These are phyloP conservation scores for Neonectria coccinea DNA, from an alignment of 2,329 filamentous ascomycete genomes.

Conservation along the genomic window DNA sequence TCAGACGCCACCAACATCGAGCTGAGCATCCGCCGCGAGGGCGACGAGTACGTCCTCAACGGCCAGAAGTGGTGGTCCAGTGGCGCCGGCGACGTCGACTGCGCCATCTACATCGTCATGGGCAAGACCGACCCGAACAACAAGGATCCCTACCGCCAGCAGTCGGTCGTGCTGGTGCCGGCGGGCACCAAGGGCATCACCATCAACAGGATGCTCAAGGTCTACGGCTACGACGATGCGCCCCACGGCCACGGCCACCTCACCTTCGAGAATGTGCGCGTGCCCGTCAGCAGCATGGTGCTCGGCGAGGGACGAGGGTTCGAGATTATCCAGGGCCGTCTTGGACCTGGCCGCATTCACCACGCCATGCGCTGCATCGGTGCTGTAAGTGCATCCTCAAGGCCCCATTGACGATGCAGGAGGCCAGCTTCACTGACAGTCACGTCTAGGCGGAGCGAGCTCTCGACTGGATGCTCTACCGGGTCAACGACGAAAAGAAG, in stretches of 20 bases:
- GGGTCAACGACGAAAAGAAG: constrained; percentile 92
- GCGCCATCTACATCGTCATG: constrained; percentile 96
- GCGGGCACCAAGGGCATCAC: constrained; percentile 84
- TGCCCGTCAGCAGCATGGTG: constrained; percentile 85
- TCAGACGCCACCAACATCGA: constrained; percentile 95
- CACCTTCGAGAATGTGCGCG: constrained; percentile 87
- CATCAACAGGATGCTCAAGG: constrained; percentile 92
- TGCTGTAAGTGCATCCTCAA: constrained; percentile 63
- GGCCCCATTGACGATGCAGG: not conserved
- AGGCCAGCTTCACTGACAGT: constrained; percentile 21
- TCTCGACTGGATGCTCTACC: constrained; percentile 93
- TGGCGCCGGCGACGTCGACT: constrained; percentile 91
- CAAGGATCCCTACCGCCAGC: constrained; percentile 84
- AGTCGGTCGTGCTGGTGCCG: constrained; percentile 92
- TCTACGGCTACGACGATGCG: constrained; percentile 98
- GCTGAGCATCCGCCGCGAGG: constrained; percentile 83
- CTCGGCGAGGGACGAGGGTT: constrained; percentile 95
- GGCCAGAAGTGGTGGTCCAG: constrained; percentile 99
- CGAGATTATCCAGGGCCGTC: constrained; percentile 97
- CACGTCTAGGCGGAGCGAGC: constrained; percentile 78
- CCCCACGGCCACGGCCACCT: constrained; percentile 97
- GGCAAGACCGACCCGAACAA: constrained; percentile 87
- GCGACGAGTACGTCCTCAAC: constrained; percentile 90
- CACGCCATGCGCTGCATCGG: constrained; percentile 97
- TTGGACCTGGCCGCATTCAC: constrained; percentile 96